Percentiles rank a stretch among this genome's conserved stretches.
Conservation (phyloP, 192 early-diverging fungal genomes). For the Dispira simplex region DNA sequence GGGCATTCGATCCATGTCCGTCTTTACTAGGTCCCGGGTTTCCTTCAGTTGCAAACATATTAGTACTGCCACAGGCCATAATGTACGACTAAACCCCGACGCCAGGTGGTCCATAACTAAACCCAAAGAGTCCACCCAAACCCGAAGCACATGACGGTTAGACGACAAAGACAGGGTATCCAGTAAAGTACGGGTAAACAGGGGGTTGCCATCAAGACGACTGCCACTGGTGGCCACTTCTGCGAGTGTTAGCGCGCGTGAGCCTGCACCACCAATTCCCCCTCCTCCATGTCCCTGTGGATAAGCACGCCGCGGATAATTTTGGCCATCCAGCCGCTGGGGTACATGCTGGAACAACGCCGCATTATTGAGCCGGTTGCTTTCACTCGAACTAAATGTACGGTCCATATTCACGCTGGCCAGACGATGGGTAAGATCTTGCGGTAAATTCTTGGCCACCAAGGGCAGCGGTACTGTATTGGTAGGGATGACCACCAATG, state of each 20-base stretch:
- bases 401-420: slow-evolving; percentile 4
- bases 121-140: slow-evolving; percentile 65
- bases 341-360: slow-evolving; percentile 12
- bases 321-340: neutral
- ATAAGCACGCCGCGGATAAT: too few species aligned
- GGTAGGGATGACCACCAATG: neutral
- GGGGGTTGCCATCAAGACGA: slow-evolving; percentile 13
- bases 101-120: slow-evolving; percentile 40
- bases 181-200: slow-evolving; percentile 38
- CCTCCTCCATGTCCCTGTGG: neutral
- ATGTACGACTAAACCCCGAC: slow-evolving; percentile 38
- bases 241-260: neutral
- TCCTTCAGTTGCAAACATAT: slow-evolving; percentile 9
- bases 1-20: too few species aligned
- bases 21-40: neutral
- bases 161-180: slow-evolving; percentile 35
- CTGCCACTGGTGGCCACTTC: neutral
- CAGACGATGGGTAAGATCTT: neutral
- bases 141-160: slow-evolving; percentile 52
- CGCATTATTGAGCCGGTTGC: slow-evolving; percentile 6
- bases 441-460: neutral
- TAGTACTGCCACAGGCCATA: slow-evolving; percentile 32
- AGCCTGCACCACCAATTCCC: neutral
- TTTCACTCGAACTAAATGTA: neutral
- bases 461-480: neutral